Conservation (phyloP, 129 eudicot genomes). For the Artemisia argyi region DNA sequence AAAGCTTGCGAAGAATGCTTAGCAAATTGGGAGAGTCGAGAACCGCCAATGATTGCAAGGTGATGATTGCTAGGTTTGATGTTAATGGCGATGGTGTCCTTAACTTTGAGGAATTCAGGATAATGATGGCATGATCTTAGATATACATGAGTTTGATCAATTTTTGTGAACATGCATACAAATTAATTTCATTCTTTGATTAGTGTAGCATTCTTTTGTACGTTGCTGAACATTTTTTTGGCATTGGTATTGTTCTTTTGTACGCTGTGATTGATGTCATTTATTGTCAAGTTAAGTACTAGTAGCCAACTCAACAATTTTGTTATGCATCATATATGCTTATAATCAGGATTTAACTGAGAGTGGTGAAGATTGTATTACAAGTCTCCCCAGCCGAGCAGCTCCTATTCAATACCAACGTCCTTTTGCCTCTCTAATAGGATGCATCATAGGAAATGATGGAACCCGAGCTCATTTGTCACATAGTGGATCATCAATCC, state of each 20-base stretch:
- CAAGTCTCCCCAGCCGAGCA: slow-evolving; percentile 56
- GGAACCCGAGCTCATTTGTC: slow-evolving; percentile 40
- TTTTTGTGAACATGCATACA: background rate
- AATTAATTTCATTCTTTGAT: background rate
- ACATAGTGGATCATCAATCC: slow-evolving; percentile 53
- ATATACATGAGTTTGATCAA: background rate
- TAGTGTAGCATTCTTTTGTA: background rate
- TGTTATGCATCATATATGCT: background rate
- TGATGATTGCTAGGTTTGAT: slow-evolving; percentile 58
- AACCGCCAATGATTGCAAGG: slow-evolving; percentile 49
- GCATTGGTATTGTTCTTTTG: background rate
- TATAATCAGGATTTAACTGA: slow-evolving; percentile 51
- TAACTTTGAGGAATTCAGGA: slow-evolving; percentile 58
- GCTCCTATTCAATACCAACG: slow-evolving; percentile 51
- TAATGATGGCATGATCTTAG: slow-evolving; percentile 58
- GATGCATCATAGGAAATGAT: slow-evolving; percentile 45
- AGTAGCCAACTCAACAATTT: no score
- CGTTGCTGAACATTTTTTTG: background rate
- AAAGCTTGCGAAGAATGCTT: slow-evolving; percentile 69
- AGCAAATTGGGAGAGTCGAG: slow-evolving; percentile 53
- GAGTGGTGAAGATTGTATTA: slow-evolving; percentile 42
- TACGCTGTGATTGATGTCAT: no score
- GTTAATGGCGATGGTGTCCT: slow-evolving; percentile 73
- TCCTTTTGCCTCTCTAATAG: slow-evolving; percentile 50
- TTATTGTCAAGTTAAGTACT: no score